Base-by-base conservation (phyloP, 192 early-diverging fungal species). In the Mortierella antarctica region DNA sequence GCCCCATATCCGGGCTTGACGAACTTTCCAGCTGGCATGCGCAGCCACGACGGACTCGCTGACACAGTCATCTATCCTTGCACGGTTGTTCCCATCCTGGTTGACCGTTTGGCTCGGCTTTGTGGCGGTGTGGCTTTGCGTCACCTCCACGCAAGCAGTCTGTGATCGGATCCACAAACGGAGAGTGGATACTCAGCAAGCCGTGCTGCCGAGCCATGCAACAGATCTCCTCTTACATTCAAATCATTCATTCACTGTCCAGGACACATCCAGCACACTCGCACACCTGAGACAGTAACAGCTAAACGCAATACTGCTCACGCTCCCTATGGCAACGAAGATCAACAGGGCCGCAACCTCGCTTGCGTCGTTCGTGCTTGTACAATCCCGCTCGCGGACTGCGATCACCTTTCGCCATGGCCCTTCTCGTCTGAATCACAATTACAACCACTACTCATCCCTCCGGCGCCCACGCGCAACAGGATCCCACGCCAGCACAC, bases 381-480 rank as follows among this genome's bases (percentile, higher is more conserved):
- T 51, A 4, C 70, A 62, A 14, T 18, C 53, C 8, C 70, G 60
- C 52, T 20, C 70, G 47, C 55, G 53, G 31, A 39, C 49, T 18
- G 10, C 47, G 14, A 42, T 31, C 9, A 17, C 57, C 14, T 15
- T 41, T 10, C 11, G 58, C 31, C 68, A 54, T 11, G 3, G 6
- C 58, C 31, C 31, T 31, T 31, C 31, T 31, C 31, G 31, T 31
- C 31, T 31, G 31, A 31, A 31, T 3, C 31, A 61, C 6, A 21
- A 48, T 13, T 46, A 13, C 12, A 13, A 58, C 15, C 44, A 49
- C 5, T 76, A 69, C 44, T 76, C 74, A 6, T 76, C 74, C 4
- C 61, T 76, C 18, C 51, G 74, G 14, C 58, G 74, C 74, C 56
- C 31, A 58, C 65, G 2, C 55, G 48, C 42, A 31, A 31, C 3